Evolutionary conservation across 2,329 filamentous ascomycete genomes (phyloP).

Genomic region (Apiospora saccharicola): DNA sequence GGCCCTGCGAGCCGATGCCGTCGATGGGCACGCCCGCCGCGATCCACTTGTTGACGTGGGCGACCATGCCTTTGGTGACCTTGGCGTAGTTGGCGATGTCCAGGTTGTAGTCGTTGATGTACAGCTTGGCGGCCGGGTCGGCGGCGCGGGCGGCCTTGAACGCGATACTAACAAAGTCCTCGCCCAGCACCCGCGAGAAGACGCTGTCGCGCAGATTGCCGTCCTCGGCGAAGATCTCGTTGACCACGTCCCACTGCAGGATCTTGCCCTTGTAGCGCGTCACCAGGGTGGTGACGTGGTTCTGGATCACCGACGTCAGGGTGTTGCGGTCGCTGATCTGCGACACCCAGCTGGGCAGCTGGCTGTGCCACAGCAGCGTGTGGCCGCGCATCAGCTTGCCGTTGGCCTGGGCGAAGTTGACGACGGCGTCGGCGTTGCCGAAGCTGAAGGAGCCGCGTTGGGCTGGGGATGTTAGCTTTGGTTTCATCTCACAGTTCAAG

Average conservation of each 20-base stretch:
- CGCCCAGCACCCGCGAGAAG: constrained; percentile 71
- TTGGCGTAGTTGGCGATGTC: constrained; percentile 66
- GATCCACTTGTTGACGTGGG: constrained; percentile 57
- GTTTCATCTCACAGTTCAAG: accelerated
- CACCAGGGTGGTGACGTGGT: constrained; percentile 63
- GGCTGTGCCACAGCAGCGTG: constrained; percentile 41
- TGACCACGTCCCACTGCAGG: constrained; percentile 59
- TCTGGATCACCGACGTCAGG: constrained; percentile 61
- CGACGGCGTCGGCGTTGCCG: constrained; percentile 44
- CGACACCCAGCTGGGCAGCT: constrained; percentile 26
- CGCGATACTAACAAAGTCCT: constrained; percentile 72
- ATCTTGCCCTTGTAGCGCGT: constrained; percentile 66
- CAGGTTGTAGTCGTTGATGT: constrained; percentile 76
- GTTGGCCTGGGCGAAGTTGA: constrained; percentile 43
- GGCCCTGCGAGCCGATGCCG: constrained; percentile 61
- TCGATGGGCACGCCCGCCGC: constrained; percentile 62
- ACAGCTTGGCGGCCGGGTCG: constrained; percentile 72
- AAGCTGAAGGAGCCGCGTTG: constrained; percentile 23
- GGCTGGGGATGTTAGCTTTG: background rate
- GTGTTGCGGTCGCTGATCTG: constrained; percentile 33
- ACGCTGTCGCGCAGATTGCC: constrained; percentile 64
- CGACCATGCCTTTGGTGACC: constrained; percentile 52
- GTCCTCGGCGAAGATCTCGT: constrained; percentile 67
- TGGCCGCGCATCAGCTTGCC: constrained; percentile 58
- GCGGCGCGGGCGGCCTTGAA: constrained; percentile 70